Evolutionary conservation across 176 grass and related monocot genomes (phyloP).

Genomic region (Saccharum spontaneum): DNA sequence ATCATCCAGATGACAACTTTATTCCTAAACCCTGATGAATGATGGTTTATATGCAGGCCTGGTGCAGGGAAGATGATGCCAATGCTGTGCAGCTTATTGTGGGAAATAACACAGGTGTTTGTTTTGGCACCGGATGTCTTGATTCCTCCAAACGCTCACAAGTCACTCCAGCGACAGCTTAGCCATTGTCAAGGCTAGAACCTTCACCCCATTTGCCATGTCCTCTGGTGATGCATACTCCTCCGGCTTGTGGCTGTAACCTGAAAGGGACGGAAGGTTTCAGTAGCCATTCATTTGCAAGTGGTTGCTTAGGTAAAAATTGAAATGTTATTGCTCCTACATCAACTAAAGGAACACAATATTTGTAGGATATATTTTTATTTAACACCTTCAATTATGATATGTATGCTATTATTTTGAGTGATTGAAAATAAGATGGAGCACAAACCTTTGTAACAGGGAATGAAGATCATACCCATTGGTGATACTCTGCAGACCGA

Average conservation of each 20-base stretch:
- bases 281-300: neutral
- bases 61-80: neutral
- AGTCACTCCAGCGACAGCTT: constrained; percentile 66
- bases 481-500: constrained; percentile 74
- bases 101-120: neutral
- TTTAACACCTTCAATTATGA: neutral
- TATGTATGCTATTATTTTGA: neutral
- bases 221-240: constrained; percentile 71
- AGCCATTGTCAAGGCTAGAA: constrained; percentile 78
- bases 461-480: constrained; percentile 98
- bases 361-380: neutral
- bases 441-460: constrained; percentile 91
- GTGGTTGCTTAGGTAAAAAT: constrained; percentile 3
- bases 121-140: neutral
- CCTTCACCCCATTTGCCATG: constrained; percentile 84
- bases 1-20: constrained; percentile 9
- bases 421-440: neutral
- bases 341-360: neutral
- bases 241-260: constrained; percentile 95
- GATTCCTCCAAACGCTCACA: neutral
- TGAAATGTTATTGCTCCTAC: neutral
- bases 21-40: constrained; percentile 16
- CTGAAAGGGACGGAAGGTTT: constrained; percentile 33
- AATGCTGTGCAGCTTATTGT: constrained; percentile 4
- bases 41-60: neutral